Conservation (phyloP, 2,329 filamentous ascomycete species). For the Beauveria sp. region DNA sequence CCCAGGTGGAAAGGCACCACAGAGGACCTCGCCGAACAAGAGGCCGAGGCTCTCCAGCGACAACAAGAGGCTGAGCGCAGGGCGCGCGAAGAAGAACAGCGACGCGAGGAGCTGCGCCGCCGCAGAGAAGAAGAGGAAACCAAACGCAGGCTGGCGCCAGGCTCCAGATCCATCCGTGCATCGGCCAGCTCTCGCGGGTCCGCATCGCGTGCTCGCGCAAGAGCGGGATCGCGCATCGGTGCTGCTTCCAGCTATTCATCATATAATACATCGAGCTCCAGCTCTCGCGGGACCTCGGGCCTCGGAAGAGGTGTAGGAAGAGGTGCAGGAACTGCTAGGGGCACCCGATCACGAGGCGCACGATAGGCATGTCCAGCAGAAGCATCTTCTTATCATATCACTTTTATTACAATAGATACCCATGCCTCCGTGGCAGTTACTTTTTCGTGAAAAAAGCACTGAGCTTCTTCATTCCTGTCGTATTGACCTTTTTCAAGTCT, state of each 20-base stretch:
- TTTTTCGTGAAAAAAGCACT: conserved; percentile 86
- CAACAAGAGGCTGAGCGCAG: conserved; percentile 72
- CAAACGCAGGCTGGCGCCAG: conserved; percentile 22
- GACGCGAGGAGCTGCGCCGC: conserved; percentile 61
- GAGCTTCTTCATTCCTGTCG: conserved; percentile 92
- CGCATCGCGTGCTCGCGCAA: conserved; percentile 21
- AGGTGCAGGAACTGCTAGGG: conserved; percentile 24
- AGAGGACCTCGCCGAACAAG: conserved; percentile 77
- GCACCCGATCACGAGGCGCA: conserved; percentile 25
- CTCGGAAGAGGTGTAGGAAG: conserved; percentile 29
- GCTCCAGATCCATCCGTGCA: conserved; percentile 24
- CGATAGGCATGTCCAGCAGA: conserved; percentile 15
- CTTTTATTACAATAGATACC: conserved; percentile 12
- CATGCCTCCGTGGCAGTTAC: conserved; percentile 13
- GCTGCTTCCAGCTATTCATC: conserved; percentile 20
- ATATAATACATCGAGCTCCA: conserved; percentile 20
- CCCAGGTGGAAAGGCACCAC: conserved; percentile 84
- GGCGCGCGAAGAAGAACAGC: conserved; percentile 69
- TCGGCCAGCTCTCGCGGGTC: conserved; percentile 21
- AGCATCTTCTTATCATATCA: conserved; percentile 7
- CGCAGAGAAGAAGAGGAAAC: conserved; percentile 55
- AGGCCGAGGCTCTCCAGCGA: conserved; percentile 66
- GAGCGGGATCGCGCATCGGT: conserved; percentile 16
- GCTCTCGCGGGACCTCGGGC: conserved; percentile 26
- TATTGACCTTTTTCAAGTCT: conserved; percentile 83